Evolutionary conservation across 2,329 filamentous ascomycete genomes (phyloP).

Genomic region (Aspergillus uvarum): DNA sequence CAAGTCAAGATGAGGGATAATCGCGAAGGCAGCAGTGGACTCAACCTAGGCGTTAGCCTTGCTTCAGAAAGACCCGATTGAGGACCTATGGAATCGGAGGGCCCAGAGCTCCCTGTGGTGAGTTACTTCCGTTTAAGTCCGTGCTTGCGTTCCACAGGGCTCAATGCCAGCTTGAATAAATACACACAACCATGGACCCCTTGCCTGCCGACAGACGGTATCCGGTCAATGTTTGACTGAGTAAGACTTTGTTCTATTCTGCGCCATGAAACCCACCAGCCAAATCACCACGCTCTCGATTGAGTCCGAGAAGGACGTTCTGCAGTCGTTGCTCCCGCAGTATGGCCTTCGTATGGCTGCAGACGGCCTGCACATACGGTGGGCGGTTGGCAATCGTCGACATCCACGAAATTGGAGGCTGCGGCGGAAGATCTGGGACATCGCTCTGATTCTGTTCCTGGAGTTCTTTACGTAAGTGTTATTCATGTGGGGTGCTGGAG

Average conservation of each 20-base stretch:
- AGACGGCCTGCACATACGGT: constrained; percentile 33
- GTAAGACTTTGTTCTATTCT: background rate
- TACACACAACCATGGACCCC: background rate
- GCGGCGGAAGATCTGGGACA: constrained; percentile 31
- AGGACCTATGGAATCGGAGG: background rate
- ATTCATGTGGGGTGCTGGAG: background rate
- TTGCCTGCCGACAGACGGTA: background rate
- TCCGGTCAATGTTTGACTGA: background rate
- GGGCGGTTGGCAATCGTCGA: constrained; percentile 29
- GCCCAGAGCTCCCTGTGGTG: background rate
- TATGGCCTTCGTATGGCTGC: constrained; percentile 31
- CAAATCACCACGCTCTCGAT: constrained; percentile 12
- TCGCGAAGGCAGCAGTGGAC: too few relatives aligned
- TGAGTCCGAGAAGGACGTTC: constrained; percentile 18
- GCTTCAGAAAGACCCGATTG: background rate
- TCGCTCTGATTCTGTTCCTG: constrained; percentile 27
- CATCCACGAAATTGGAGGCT: constrained; percentile 36
- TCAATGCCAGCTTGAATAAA: background rate
- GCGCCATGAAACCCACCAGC: background rate
- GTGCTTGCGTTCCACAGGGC: background rate
- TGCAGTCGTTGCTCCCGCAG: constrained; percentile 23
- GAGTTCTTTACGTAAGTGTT: constrained; percentile 37
- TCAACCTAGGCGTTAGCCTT: background rate
- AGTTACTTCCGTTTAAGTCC: background rate
- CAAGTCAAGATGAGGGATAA: background rate